Evolutionary conservation across 192 early-diverging fungal genomes (phyloP), one percentile per base, ranked within the genome.

Genomic region (Entomortierella chlamydospora): DNA sequence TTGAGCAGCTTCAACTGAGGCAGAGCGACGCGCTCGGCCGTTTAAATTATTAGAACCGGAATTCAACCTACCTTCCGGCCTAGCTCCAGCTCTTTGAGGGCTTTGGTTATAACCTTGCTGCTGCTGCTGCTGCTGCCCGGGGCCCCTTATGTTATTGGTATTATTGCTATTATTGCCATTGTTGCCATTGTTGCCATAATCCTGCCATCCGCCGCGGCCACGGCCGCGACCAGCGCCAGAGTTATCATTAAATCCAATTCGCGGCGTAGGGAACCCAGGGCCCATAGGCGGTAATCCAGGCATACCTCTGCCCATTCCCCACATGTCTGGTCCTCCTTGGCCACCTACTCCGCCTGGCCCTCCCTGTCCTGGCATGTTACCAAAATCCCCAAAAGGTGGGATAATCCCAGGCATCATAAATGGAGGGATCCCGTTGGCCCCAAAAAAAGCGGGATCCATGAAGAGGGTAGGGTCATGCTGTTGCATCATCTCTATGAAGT

Each of bases 321-420:
- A 79, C 54, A 63, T 57, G 15, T 78, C 66, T 26, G 66, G 72
- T 25, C 64, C 64, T 17, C 62, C 64, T 17, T 42, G 53, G 20
- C n/a, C 49, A 23, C 34, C 34, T 51, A 53, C 37, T 30, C 29
- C 31, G 2, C 50, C 50, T 56, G 41, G 59, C 2, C 61, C 66
- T 23, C 52, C 50, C 33, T 52, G 51, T 54, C 59, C 64, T 47
- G 49, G 64, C 64, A 73, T 73, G 5, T 62, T 55, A 22, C 64
- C 64, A 34, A 72, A 64, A 33, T 72, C 70, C 45, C 60, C 61
- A 51, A 66, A 79, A n/a, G 68, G 73, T n/a, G 73, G 76, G 2
- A 79, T 54, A 45, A 79, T 70, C 47, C 76, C 76, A 18, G 68
- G 68, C 47, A 70, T 70, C 76, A 79, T 70, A 57, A 61, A 79